These are phyloP conservation scores for Saprolegnia parasitica DNA, from an alignment of 352 stramenopile genomes.

Conservation along the genomic window DNA sequence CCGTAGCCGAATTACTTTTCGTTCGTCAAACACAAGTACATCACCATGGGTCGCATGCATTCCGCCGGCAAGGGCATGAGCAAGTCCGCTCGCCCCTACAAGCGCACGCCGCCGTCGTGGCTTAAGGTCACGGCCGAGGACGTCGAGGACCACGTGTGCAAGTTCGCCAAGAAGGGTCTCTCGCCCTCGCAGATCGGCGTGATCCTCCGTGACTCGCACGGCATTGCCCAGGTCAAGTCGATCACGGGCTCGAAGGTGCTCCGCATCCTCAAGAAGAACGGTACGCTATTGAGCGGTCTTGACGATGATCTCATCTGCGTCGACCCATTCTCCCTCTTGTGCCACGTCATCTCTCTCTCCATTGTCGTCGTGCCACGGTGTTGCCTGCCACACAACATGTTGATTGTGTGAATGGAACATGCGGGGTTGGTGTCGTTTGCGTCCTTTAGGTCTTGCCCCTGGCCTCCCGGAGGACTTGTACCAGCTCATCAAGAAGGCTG, in stretches of 20 bases:
- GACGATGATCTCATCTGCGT: constrained; percentile 21
- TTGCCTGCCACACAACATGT: constrained; percentile 58
- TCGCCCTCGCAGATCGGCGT: constrained; percentile 98
- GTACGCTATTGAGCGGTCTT: constrained; percentile 41
- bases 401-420: constrained; percentile 67
- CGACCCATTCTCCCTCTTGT: constrained; percentile 17
- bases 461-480: constrained; percentile 99
- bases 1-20: constrained; percentile 26
- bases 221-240: constrained; percentile 98
- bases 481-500: constrained; percentile 99
- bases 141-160: constrained; percentile 99
- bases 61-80: constrained; percentile 99
- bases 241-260: constrained; percentile 99
- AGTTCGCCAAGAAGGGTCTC: constrained; percentile 99
- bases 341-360: background rate
- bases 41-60: constrained; percentile 98
- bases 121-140: constrained; percentile 95
- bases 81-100: constrained; percentile 98
- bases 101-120: constrained; percentile 98
- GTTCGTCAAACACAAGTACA: constrained; percentile 31
- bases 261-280: constrained; percentile 99
- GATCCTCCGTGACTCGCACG: constrained; percentile 99
- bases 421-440: constrained; percentile 41
- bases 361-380: constrained; percentile 40
- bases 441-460: constrained; percentile 88